These are phyloP conservation scores for Rasamsonia emersonii DNA, from an alignment of 2,329 filamentous ascomycete species.

Conservation along the genomic window DNA sequence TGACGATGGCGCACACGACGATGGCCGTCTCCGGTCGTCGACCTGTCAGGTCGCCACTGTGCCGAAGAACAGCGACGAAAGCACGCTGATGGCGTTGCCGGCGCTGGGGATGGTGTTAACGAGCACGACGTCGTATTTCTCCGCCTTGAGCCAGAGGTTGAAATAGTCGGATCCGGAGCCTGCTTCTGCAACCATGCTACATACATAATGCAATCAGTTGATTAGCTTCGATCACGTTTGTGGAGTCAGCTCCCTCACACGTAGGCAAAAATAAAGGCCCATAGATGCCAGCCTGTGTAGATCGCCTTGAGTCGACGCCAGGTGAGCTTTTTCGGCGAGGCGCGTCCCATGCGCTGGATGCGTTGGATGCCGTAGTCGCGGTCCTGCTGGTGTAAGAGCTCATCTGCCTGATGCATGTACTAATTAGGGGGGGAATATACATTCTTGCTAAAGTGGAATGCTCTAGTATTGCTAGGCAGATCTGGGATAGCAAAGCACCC, in stretches of 20 bases:
- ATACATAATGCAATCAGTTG: neutral
- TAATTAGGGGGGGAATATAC: neutral
- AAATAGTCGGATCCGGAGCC: conserved; percentile 26
- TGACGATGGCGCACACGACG: neutral
- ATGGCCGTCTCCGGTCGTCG: neutral
- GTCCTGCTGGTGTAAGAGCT: neutral
- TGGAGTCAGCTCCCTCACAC: neutral
- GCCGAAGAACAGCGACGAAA: neutral
- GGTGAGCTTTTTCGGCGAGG: neutral
- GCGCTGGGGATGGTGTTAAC: conserved; percentile 37
- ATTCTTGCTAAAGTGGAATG: conserved; percentile 7
- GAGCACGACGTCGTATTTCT: conserved; percentile 35
- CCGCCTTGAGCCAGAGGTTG: conserved; percentile 41
- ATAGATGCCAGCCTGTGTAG: neutral
- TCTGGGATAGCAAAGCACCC: conserved; percentile 4
- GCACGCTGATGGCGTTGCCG: neutral
- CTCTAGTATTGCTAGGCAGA: conserved; percentile 10
- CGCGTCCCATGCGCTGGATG: neutral
- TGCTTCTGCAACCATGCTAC: neutral
- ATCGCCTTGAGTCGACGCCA: neutral
- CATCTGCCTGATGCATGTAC: neutral
- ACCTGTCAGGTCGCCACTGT: neutral
- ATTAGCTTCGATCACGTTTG: too few species aligned
- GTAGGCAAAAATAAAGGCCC: neutral
- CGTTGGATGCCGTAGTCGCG: neutral